Evolutionary conservation across 306 rosid genomes (phyloP).

Genomic region (Mucuna pruriens): DNA sequence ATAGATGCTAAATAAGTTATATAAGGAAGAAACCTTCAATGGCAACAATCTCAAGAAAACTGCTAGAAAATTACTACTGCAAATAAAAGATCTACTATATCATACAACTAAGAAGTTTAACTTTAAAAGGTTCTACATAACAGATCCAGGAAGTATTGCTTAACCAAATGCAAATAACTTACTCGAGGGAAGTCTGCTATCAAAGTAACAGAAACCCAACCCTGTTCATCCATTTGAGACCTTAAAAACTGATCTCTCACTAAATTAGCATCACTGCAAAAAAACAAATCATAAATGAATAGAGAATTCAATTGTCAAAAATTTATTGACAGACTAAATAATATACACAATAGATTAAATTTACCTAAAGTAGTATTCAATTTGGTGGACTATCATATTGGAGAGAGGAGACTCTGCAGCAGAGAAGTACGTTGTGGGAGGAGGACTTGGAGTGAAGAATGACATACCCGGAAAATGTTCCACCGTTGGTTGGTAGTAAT

Average conservation of each 20-base stretch:
- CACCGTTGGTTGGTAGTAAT: constrained; percentile 58
- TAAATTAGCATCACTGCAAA: constrained; percentile 74
- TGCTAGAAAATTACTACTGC: not conserved
- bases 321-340: not conserved
- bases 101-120: not conserved
- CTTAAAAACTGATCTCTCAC: constrained; percentile 60
- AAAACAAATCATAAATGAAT: constrained; percentile 34
- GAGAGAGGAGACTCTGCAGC: constrained; percentile 55
- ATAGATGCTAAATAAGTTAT: not conserved
- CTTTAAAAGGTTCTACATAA: not conserved
- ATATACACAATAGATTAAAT: not conserved
- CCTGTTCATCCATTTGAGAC: constrained; percentile 79
- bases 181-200: constrained; percentile 79
- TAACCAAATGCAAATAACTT: constrained; percentile 45
- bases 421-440: constrained; percentile 54
- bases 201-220: constrained; percentile 78
- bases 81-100: not conserved
- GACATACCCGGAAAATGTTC: constrained; percentile 64
- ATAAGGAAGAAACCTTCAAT: not conserved
- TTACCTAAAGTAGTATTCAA: constrained; percentile 88
- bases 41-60: not conserved
- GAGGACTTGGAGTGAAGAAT: constrained; percentile 47
- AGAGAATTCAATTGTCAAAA: not conserved
- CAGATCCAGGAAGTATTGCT: constrained; percentile 10
- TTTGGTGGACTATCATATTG: constrained; percentile 57